Conservation (phyloP, 208 protist species). For the Plasmodiophora brassicae region DNA sequence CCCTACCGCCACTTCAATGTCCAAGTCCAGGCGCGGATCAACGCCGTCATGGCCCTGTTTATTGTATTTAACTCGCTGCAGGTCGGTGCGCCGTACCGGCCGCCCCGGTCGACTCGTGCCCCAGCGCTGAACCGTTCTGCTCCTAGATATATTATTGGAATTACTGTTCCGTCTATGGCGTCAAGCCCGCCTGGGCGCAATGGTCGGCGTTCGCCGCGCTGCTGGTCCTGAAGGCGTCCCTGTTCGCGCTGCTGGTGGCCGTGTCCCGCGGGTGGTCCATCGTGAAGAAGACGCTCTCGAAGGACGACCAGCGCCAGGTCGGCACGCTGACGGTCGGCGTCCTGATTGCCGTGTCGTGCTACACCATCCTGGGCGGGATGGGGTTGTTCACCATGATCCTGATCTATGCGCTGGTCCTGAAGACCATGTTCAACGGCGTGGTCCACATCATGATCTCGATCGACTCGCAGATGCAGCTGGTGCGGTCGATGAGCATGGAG, state of each 20-base stretch:
- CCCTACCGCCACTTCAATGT: conserved; percentile 29
- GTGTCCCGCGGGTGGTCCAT: too few species aligned
- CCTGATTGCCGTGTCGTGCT: not conserved
- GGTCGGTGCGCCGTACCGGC: not conserved
- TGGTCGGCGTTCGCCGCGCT: not conserved
- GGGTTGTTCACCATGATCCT: conserved; percentile 1
- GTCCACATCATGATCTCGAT: not conserved
- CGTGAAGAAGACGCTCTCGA: too few species aligned
- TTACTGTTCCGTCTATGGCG: not conserved
- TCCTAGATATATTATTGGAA: not conserved
- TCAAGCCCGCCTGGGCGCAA: not conserved
- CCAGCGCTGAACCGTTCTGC: not conserved
- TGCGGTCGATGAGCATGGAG: not conserved
- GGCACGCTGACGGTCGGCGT: not conserved
- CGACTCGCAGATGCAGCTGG: not conserved
- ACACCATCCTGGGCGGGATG: not conserved
- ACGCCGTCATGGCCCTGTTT: not conserved
- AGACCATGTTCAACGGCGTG: not conserved
- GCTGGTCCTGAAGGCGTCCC: not conserved
- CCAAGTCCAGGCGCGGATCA: not conserved
- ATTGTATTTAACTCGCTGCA: not conserved
- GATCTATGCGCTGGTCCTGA: conserved; percentile 9
- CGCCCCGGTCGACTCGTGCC: too few species aligned
- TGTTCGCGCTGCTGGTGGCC: not conserved
- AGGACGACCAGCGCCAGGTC: not conserved